Percentiles rank a stretch among this genome's conserved stretches.
These are phyloP conservation scores for Magnaporthales sp. DNA, from an alignment of 2,329 filamentous ascomycete genomes.

Conservation along the genomic window DNA sequence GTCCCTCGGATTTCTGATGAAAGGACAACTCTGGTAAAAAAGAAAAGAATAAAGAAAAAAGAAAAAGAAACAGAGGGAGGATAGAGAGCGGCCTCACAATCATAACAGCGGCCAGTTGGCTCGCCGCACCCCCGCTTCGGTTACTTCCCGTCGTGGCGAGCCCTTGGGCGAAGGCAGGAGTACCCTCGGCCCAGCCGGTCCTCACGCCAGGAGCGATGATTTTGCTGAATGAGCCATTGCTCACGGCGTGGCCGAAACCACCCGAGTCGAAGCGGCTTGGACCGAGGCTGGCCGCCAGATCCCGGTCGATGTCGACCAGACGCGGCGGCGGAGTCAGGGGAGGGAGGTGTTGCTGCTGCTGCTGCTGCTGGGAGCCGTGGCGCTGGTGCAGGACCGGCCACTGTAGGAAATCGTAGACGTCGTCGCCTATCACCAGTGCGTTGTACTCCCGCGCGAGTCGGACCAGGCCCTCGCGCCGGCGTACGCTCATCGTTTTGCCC, in stretches of 20 bases:
- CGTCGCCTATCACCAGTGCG: slow-evolving; percentile 77
- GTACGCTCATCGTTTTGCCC: slow-evolving; percentile 68
- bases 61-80: neutral
- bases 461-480: slow-evolving; percentile 59
- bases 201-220: slow-evolving; percentile 72
- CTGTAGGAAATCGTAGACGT: slow-evolving; percentile 89
- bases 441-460: slow-evolving; percentile 69
- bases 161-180: slow-evolving; percentile 42
- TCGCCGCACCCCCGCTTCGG: slow-evolving; percentile 48
- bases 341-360: slow-evolving; percentile 12
- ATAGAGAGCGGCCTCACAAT: neutral
- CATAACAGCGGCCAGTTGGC: slow-evolving; percentile 22
- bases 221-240: slow-evolving; percentile 88
- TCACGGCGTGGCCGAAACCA: slow-evolving; percentile 68
- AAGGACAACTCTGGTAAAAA: no score
- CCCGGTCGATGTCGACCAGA: slow-evolving; percentile 68
- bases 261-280: slow-evolving; percentile 33
- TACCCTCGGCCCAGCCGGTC: slow-evolving; percentile 82
- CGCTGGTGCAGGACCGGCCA: slow-evolving; percentile 44
- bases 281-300: slow-evolving; percentile 35
- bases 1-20: no score
- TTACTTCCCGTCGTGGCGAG: slow-evolving; percentile 44
- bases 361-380: neutral
- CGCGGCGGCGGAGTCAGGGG: slow-evolving; percentile 41
- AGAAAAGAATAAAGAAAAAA: no score